Evolutionary conservation across 192 early-diverging fungal species (phyloP), one percentile per base, ranked within the genome.

Genomic region (Gryganskiella cystojenkinii): DNA sequence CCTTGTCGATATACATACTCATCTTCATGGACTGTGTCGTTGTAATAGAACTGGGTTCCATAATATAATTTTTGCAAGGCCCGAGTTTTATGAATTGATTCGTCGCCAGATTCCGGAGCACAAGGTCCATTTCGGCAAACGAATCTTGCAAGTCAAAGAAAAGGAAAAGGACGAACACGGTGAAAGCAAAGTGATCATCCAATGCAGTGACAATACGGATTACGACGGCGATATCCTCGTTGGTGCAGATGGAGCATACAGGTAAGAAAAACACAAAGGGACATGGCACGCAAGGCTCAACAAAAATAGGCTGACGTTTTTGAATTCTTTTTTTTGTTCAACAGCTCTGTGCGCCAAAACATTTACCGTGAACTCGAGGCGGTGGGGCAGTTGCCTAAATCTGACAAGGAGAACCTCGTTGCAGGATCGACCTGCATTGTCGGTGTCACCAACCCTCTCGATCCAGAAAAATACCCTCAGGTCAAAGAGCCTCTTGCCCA

Each of bases 71-170:
- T 45, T 71, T 22, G 22, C 70, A 3, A 28, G 70, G 40, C 60
- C 61, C 13, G 52, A 64, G 1, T 37, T 64, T 3, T 56, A 64
- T 9, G 34, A 43, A 0, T 8, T 71, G 1, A 25, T 71, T 0
- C 15, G 47, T 1, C 35, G 33, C 0, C 40, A 57, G 2, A 45
- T 71, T 5, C 70, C 61, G 8, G 24, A 28, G 4, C 43, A 64
- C 19, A 56, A 63, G 24, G 24, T 64, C 5, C 46, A 49, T 5
- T 13, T 71, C 14, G 54, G 54, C 11, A 63, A 71, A 14, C 51
- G 53, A 0, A 53, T 71, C 8, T 22, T 71, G 4, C 46, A 51
- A 9, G 56, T 64, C 19, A 17, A 30, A 4, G 43, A 71, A 15
- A 20, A 63, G 28, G n/a, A n/a, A n/a, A n/a, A n/a, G n/a, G n/a